phyloP scores from a whole-genome alignment of 805 yeast species.

The Barnettozyma siamensis region DNA sequence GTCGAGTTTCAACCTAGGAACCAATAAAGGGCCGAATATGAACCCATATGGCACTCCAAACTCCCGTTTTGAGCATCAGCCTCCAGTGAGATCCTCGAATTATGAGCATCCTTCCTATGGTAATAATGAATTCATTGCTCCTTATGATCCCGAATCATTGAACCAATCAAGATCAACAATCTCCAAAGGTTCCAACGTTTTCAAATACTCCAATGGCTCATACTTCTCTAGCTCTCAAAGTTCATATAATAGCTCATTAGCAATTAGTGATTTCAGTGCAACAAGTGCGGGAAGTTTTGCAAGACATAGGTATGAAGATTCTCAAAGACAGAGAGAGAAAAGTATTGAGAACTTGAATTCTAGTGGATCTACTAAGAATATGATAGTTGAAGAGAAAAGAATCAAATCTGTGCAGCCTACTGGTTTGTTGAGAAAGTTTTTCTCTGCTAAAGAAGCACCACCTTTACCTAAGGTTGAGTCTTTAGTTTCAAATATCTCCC shows the following conservation, averaged over 20 bases:
- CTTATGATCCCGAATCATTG: slow-evolving; percentile 28
- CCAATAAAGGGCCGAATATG: slow-evolving; percentile 9
- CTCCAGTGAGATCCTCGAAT: too few relatives aligned
- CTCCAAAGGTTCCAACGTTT: slow-evolving; percentile 22
- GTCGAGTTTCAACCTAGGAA: slow-evolving; percentile 17
- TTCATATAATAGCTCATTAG: slow-evolving; percentile 36
- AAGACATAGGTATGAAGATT: slow-evolving; percentile 57
- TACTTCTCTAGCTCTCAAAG: slow-evolving; percentile 44
- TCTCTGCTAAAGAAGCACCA: slow-evolving; percentile 25
- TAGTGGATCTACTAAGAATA: slow-evolving; percentile 24
- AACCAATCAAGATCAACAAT: slow-evolving; percentile 24
- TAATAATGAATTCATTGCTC: slow-evolving; percentile 22
- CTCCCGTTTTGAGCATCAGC: too few relatives aligned
- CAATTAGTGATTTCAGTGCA: slow-evolving; percentile 68
- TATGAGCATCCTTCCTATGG: not conserved
- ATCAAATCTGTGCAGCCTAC: slow-evolving; percentile 14
- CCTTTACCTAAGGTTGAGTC: slow-evolving; percentile 23
- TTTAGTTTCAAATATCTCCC: slow-evolving; percentile 13
- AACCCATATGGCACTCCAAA: not conserved
- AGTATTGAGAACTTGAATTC: slow-evolving; percentile 10
- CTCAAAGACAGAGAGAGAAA: slow-evolving; percentile 12
- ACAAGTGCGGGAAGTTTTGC: slow-evolving; percentile 84
- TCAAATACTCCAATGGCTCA: slow-evolving; percentile 36
- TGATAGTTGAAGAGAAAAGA: slow-evolving; percentile 21
- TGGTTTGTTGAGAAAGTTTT: slow-evolving; percentile 28